phyloP scores from a whole-genome alignment of 345 rosid genomes.

The Isatis tinctoria region DNA sequence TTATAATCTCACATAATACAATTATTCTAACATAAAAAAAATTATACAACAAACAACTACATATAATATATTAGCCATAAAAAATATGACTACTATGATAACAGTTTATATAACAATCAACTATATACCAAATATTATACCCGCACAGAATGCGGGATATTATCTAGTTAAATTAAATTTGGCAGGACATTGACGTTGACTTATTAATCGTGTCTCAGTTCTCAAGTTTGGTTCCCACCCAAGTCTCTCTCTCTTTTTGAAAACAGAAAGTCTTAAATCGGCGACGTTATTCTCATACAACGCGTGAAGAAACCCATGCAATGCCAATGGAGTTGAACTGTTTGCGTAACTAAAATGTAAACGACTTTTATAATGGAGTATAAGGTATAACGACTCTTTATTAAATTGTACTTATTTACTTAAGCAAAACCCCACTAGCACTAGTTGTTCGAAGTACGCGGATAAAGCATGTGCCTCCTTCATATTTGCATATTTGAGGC shows the following conservation, averaged over 20 bases:
- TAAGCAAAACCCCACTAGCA: constrained; percentile 22
- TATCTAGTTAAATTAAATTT: constrained; percentile 1
- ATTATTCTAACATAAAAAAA: no score
- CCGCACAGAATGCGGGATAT: no score
- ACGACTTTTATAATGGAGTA: neutral
- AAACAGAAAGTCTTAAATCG: neutral
- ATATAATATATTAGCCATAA: no score
- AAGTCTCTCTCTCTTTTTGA: neutral
- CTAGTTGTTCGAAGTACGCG: constrained; percentile 23
- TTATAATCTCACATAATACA: no score
- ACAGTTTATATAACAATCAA: no score
- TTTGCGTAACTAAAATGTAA: constrained; percentile 16
- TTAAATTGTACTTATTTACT: no score
- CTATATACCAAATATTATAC: no score
- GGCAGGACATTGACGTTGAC: constrained; percentile 7
- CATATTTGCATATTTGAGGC: neutral
- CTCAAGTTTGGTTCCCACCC: neutral
- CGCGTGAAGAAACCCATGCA: constrained; percentile 28
- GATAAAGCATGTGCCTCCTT: constrained; percentile 23
- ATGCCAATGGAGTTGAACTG: constrained; percentile 15
- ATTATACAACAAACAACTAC: no score
- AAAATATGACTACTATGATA: no score
- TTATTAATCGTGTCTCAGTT: neutral
- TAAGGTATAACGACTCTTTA: no score
- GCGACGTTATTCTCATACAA: neutral